Evolutionary conservation across 345 rosid species (phyloP).

Genomic region (Linum usitatissimum): DNA sequence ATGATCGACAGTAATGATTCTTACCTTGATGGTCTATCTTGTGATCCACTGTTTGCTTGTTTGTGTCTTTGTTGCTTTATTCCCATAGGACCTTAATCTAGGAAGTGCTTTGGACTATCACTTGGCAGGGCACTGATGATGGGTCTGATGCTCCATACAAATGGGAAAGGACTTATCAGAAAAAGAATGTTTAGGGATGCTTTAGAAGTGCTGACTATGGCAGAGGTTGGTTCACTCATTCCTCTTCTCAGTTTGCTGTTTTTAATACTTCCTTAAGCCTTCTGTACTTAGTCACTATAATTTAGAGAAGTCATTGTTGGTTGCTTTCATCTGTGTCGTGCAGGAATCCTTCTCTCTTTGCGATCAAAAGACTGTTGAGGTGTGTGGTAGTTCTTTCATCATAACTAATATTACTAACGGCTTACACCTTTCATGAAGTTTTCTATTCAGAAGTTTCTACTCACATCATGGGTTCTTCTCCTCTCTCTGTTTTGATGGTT

Average conservation of each 20-base stretch:
- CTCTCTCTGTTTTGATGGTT: conserved; percentile 14
- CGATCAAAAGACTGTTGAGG: conserved; percentile 73
- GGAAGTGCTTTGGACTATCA: background rate
- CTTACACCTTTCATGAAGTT: background rate
- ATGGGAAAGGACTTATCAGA: conserved; percentile 53
- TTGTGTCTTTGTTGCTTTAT: background rate
- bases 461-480: background rate
- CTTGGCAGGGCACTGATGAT: conserved; percentile 70
- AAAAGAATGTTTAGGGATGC: conserved; percentile 63
- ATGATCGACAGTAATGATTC: conserved; percentile 56
- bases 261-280: too few species aligned
- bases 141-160: conserved; percentile 88
- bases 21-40: conserved; percentile 1
- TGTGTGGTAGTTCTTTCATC: conserved; percentile 19
- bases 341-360: conserved; percentile 92
- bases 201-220: conserved; percentile 80
- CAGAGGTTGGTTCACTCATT: conserved; percentile 48
- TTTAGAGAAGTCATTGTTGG: conserved; percentile 3
- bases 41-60: background rate
- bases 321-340: conserved; percentile 8
- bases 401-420: conserved; percentile 2
- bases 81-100: background rate
- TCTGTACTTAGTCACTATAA: too few species aligned
- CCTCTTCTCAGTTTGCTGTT: background rate
- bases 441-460: background rate